Evolutionary conservation across 192 early-diverging fungal species (phyloP).

Genomic region (Oehlia diaphana): DNA sequence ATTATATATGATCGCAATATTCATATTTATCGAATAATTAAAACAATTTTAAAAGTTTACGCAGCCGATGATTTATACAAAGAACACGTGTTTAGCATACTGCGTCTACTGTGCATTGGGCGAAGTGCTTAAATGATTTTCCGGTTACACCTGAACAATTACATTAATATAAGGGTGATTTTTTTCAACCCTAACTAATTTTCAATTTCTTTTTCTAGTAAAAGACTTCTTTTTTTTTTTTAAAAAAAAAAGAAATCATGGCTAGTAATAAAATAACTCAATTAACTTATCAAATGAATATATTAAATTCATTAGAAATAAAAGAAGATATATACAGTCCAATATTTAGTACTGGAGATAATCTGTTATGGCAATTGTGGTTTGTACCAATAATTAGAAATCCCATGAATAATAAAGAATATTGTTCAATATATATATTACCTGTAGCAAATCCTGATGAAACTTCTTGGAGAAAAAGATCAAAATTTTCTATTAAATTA

Average conservation of each 20-base stretch:
- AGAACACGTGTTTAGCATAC: too few relatives aligned
- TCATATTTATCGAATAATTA: too few relatives aligned
- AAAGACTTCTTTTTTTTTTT: too few relatives aligned
- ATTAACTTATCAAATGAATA: neutral
- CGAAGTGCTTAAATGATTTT: too few relatives aligned
- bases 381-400: neutral
- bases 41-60: too few relatives aligned
- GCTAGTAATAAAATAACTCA: neutral
- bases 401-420: neutral
- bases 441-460: neutral
- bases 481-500: neutral
- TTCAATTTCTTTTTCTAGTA: neutral
- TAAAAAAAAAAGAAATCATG: neutral
- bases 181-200: neutral
- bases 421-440: neutral
- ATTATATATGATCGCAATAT: too few relatives aligned
- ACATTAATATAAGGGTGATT: neutral
- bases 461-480: neutral
- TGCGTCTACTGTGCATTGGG: too few relatives aligned
- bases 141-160: too few relatives aligned
- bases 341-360: neutral
- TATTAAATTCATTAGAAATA: neutral
- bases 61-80: too few relatives aligned
- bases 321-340: neutral
- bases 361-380: neutral